Evolutionary conservation across 106 monocot species (phyloP).

Genomic region (Platanthera zijinensis): DNA sequence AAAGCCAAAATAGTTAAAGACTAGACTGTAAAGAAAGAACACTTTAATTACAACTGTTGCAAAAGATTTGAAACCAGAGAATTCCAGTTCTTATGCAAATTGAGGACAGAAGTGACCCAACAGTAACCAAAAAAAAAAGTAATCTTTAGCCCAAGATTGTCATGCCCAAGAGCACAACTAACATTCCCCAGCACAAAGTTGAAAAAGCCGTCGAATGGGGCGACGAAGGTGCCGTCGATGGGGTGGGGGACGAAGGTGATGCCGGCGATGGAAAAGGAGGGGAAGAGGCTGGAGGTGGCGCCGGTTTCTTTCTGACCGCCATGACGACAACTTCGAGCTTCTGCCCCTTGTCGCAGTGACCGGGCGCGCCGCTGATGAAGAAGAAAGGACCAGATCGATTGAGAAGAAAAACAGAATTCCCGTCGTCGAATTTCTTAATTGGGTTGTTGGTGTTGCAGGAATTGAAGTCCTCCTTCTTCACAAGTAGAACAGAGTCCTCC

Average conservation of each 20-base stretch:
- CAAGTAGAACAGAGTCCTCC: conserved; percentile 60
- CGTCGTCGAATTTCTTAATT: conserved; percentile 28
- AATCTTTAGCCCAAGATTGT: no score
- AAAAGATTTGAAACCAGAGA: no score
- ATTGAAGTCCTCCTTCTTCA: conserved; percentile 42
- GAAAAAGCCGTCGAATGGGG: background rate
- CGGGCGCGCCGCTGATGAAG: conserved; percentile 53
- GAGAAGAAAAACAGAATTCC: conserved; percentile 39
- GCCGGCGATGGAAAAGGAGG: background rate
- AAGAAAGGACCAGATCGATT: conserved; percentile 54
- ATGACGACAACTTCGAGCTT: conserved; percentile 56
- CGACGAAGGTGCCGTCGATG: background rate
- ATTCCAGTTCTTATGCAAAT: no score
- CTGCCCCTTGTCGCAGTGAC: conserved; percentile 50
- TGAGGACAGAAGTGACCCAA: no score
- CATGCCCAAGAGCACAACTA: background rate
- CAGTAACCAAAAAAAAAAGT: no score
- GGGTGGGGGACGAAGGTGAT: background rate
- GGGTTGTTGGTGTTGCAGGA: conserved; percentile 46
- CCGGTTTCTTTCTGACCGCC: conserved; percentile 10
- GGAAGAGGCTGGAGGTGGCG: background rate
- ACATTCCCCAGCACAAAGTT: background rate
- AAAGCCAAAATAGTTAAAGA: no score
- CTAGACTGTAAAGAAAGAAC: no score
- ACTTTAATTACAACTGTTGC: no score